Base-by-base conservation (phyloP, 139 green algal species). In the Deuterostichococcus epilithicus region DNA sequence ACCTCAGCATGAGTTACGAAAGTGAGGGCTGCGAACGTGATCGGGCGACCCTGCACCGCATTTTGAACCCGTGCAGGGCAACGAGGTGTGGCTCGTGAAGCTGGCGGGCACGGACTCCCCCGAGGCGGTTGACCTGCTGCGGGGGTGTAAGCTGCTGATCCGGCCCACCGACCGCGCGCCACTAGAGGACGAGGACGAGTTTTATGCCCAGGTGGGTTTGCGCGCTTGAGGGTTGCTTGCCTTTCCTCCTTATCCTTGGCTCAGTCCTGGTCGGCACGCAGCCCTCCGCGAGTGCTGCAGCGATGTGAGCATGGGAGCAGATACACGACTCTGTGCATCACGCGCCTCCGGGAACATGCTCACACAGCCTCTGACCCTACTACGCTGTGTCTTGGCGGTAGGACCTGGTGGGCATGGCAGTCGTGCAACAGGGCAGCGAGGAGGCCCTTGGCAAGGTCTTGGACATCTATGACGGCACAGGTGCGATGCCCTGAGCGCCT, bases 131-230 rank as follows among this genome's bases (percentile, higher is more conserved):
- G 68, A 76, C 5, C 23, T 45, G 39, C 44, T 89, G 73, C 67
- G 72, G 39, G 80, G 80, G 25, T 75, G 86, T 52, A 72, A 3
- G 1, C 77, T 89, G 39, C 60, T 89, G 26, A 81, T 89, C 34
- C 76, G 67, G 3, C 52, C 74, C 33, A 52, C 34, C 34, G 75
- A 74, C 15, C 52, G 85, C 15, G 45, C 59, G 35, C 28, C 68
- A 5, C 60, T 89, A 65, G 80, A 85, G 28, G 80, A 86, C 25
- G 83, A 89, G 32, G 85, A 89, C 68, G 85, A 89, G 36, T 89
- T 89, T n/a, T 88, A 89, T 25, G 78, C 85, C 22, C 79, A 83
- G 79, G 82, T 82, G 76, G n/a, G n/a, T n/a, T n/a, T 8, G 68
- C 42, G 4, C 33, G 42, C 60, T 45, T 73, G 60, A 59, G 60